phyloP scores from a whole-genome alignment of 2,329 filamentous ascomycete genomes.

The Fusarium armeniacum region DNA sequence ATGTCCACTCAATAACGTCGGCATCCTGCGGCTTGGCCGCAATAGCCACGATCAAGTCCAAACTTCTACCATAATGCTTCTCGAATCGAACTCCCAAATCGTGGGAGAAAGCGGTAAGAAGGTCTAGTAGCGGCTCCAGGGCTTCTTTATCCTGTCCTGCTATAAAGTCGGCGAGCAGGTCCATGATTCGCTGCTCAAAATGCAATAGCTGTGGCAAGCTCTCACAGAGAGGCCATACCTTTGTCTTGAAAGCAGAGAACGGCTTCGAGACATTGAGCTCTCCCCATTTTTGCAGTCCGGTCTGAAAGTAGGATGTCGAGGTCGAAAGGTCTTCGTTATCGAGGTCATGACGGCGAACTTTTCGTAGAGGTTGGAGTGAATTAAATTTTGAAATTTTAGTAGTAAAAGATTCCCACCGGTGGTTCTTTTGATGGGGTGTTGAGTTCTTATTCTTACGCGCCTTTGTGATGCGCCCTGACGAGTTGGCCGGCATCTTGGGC shows the following conservation, averaged over 20 bases:
- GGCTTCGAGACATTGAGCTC: slow-evolving; percentile 90
- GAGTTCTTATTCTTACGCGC: slow-evolving; percentile 76
- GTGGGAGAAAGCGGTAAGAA: slow-evolving; percentile 95
- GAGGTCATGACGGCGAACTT: slow-evolving; percentile 86
- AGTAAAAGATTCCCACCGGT: slow-evolving; percentile 92
- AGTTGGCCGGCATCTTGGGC: slow-evolving; percentile 71
- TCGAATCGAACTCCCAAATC: slow-evolving; percentile 91
- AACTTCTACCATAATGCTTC: slow-evolving; percentile 82
- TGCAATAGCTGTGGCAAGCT: slow-evolving; percentile 93
- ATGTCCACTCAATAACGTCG: slow-evolving; percentile 97
- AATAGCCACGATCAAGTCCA: slow-evolving; percentile 81
- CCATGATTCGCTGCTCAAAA: slow-evolving; percentile 88
- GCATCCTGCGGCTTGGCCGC: slow-evolving; percentile 82
- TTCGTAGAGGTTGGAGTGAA: slow-evolving; percentile 89
- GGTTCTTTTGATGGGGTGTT: slow-evolving; percentile 83
- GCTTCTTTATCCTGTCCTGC: slow-evolving; percentile 82
- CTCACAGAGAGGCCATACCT: slow-evolving; percentile 84
- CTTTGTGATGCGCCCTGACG: slow-evolving; percentile 77
- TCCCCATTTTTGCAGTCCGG: slow-evolving; percentile 86
- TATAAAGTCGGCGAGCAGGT: slow-evolving; percentile 80
- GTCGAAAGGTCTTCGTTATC: slow-evolving; percentile 82
- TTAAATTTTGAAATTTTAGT: slow-evolving; percentile 91
- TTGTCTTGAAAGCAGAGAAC: slow-evolving; percentile 82
- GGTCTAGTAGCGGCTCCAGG: slow-evolving; percentile 86
- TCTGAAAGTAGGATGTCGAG: slow-evolving; percentile 88